phyloP scores from a whole-genome alignment of 306 rosid species.

The Dryas octopetala region DNA sequence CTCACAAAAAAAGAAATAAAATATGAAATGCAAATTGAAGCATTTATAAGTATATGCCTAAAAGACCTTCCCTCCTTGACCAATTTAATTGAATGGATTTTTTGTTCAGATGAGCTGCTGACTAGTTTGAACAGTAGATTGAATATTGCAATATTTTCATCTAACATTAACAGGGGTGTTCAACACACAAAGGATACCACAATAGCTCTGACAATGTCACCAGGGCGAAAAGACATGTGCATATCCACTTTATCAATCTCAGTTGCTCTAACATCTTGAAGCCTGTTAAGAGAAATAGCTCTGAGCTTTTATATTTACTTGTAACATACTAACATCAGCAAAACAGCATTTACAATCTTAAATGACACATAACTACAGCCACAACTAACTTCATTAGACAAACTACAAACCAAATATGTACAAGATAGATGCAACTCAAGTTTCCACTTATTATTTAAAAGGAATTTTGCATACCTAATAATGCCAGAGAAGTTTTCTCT shows the following conservation, averaged over 20 bases:
- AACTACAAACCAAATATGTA: not conserved
- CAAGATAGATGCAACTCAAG: not conserved
- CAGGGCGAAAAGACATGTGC: conserved; percentile 69
- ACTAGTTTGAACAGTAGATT: not conserved
- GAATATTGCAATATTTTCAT: not conserved
- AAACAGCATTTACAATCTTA: not conserved
- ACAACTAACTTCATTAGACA: conserved; percentile 7
- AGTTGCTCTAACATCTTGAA: conserved; percentile 91
- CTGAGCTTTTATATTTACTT: not conserved
- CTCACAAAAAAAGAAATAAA: not conserved
- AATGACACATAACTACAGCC: not conserved
- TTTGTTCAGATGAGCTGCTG: too few relatives aligned
- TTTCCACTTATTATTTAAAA: not conserved
- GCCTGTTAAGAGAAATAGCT: conserved; percentile 50
- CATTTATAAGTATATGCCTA: too few relatives aligned
- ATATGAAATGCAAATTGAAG: too few relatives aligned
- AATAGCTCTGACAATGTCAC: conserved; percentile 77
- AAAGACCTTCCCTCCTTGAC: too few relatives aligned
- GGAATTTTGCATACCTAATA: conserved; percentile 51
- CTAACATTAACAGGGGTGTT: not conserved
- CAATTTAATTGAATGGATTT: too few relatives aligned
- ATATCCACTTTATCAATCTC: conserved; percentile 96
- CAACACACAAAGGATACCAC: conserved; percentile 59
- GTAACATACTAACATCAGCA: not conserved
- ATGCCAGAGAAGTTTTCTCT: conserved; percentile 73